Conservation (phyloP, 2,329 filamentous ascomycete genomes). For the Apiospora sp. region DNA sequence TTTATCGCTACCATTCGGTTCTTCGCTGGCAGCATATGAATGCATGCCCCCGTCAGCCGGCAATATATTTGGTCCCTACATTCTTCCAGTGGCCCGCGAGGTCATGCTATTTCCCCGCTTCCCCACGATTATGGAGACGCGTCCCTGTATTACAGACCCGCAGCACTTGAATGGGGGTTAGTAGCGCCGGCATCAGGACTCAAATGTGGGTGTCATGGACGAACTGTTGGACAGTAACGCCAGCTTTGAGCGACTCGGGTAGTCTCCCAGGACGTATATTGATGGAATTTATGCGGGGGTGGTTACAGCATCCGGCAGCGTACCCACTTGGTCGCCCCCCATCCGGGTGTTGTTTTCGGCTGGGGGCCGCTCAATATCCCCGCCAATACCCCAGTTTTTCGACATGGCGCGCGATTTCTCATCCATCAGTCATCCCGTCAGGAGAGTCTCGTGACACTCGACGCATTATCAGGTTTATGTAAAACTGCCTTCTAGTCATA, state of each 20-base stretch:
- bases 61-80: constrained; percentile 1
- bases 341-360: constrained; percentile 6
- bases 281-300: background rate
- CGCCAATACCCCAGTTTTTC: background rate
- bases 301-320: background rate
- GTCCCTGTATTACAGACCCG: background rate
- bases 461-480: too few species aligned
- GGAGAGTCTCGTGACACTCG: background rate
- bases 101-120: constrained; percentile 2
- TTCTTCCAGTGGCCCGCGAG: background rate
- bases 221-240: background rate
- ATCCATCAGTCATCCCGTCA: background rate
- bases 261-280: background rate
- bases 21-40: background rate
- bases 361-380: background rate
- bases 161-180: background rate
- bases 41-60: background rate
- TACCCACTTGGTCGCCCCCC: background rate
- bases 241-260: background rate
- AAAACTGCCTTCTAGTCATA: too few species aligned
- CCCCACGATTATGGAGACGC: background rate
- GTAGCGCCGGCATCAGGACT: background rate
- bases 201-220: background rate
- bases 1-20: background rate
- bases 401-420: background rate